Conservation (phyloP, 1,284 basidiomycete genomes). For the Naganishia liquefaciens region DNA sequence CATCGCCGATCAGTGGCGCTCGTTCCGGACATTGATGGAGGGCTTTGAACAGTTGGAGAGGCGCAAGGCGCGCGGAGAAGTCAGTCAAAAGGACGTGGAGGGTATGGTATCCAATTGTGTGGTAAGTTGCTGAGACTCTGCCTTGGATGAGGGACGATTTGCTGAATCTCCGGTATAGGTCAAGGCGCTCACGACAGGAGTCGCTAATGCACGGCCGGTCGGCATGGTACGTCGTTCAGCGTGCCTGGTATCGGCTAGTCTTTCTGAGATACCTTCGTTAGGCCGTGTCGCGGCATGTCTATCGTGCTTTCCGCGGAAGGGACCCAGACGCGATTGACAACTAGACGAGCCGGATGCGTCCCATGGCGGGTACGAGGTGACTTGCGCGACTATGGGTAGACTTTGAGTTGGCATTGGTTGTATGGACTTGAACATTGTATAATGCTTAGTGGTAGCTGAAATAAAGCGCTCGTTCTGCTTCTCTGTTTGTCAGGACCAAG, state of each 20-base stretch:
- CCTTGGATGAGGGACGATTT: background rate
- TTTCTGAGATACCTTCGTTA: background rate
- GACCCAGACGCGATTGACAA: constrained; percentile 28
- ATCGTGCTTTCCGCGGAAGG: constrained; percentile 25
- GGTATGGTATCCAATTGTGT: constrained; percentile 45
- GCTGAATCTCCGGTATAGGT: constrained; percentile 17
- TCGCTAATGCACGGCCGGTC: constrained; percentile 28
- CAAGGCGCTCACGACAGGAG: constrained; percentile 31
- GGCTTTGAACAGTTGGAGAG: constrained; percentile 47
- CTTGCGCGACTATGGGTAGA: too few species aligned
- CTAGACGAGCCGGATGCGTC: background rate
- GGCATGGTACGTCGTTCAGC: constrained; percentile 10
- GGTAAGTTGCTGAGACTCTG: constrained; percentile 34
- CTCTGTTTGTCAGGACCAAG: too few species aligned
- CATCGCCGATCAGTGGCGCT: constrained; percentile 41
- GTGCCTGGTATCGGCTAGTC: background rate
- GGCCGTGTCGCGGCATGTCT: constrained; percentile 33
- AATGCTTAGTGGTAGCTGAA: too few species aligned
- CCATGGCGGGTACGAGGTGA: background rate
- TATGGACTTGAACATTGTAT: background rate
- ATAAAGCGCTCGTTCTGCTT: too few species aligned
- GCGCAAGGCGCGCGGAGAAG: constrained; percentile 22
- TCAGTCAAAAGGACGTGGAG: constrained; percentile 37
- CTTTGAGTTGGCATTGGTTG: background rate
- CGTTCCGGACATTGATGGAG: constrained; percentile 47